Evolutionary conservation across 106 monocot genomes (phyloP), one percentile per base, ranked within the genome.

Genomic region (Allium fistulosum): DNA sequence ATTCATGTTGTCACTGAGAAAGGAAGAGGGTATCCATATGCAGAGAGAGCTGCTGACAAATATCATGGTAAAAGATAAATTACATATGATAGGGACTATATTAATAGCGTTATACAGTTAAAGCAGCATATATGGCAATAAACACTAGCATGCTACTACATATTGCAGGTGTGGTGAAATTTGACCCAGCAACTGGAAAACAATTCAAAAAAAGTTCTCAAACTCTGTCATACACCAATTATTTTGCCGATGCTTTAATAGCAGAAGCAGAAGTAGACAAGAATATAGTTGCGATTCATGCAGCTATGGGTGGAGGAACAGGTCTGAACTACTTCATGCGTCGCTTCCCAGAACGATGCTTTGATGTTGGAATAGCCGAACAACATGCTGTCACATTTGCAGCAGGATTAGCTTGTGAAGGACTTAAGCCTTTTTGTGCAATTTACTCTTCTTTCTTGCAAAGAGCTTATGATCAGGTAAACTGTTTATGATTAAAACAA

Each of bases 311-410:
- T 14, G 94, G 94, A 11, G 94, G 94, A 22, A 94, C 94, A 8
- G 90, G 94, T 46, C 82, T 94, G 7, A 94, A 94, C 70, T 79
- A 86, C 80, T 94, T 94, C 78, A 84, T 87, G 6, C 90, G 90
- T 27, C 94, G 94, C n/a, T 94, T 94, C 62, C 94, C 94, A 17
- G 71, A 69, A 4, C 59, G 94, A 48, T 94, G 94, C 72, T 94
- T 94, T 17, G 94, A 94, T 73, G 94, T 94, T 61, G 94, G 94
- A 10, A 94, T 94, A 53, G 94, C 94, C 1, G 94, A 94, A 77
- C 94, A 94, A 66, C 94, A 94, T 66, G 94, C 90, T n/a, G 94
- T 94, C 74, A 94, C 94, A 52, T 94, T 94, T 69, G 94, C 94
- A 4, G 94, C 94, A 37, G 94, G 94, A 22, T 75, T 94, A 16